A percentile compares a stretch with the other conserved stretches of the same genome.
These are phyloP conservation scores for Zygnema circumcarinatum DNA, from an alignment of 139 green algal genomes.

Conservation along the genomic window DNA sequence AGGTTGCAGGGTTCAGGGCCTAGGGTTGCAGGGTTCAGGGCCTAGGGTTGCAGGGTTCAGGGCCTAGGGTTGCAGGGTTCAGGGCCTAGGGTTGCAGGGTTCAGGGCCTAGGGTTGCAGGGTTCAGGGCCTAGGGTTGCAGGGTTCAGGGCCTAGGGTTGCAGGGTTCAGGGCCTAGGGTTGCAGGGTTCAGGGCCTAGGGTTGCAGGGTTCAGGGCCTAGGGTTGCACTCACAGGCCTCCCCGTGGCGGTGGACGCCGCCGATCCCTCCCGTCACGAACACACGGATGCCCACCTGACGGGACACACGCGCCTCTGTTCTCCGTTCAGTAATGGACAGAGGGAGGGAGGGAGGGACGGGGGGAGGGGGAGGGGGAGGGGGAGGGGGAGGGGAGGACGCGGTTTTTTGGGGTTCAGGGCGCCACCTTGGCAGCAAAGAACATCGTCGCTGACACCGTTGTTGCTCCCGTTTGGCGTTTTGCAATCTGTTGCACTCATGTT, in stretches of 20 bases:
- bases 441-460: constrained; percentile 96
- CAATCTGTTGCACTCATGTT: constrained; percentile 16
- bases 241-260: constrained; percentile 81
- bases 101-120: background rate
- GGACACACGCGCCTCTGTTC: background rate
- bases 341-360: background rate
- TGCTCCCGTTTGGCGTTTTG: constrained; percentile 73
- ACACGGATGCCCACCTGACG: constrained; percentile 79
- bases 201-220: background rate
- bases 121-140: no score
- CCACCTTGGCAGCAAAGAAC: constrained; percentile 76
- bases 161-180: background rate
- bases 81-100: background rate
- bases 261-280: constrained; percentile 85
- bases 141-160: background rate
- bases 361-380: background rate
- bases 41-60: no score
- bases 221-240: constrained; percentile 67
- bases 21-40: no score
- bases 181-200: background rate
- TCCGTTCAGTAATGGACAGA: background rate
- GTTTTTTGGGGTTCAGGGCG: background rate
- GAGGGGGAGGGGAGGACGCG: background rate
- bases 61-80: background rate
- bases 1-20: no score